Evolutionary conservation across 176 grass and related monocot genomes (phyloP).

Genomic region (Paspalum notatum): DNA sequence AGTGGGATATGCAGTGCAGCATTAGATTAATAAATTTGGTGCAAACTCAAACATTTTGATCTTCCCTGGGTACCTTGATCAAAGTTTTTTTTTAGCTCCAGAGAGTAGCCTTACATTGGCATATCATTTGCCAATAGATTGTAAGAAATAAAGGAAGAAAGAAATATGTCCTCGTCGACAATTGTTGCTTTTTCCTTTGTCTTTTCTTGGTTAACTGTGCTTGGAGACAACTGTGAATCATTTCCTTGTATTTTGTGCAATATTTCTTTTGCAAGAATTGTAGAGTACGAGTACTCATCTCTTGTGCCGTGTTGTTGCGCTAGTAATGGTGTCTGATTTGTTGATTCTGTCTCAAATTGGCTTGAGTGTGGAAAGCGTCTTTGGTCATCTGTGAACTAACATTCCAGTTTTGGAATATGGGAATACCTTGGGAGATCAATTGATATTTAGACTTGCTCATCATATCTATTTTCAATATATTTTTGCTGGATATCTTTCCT

Average conservation of each 20-base stretch:
- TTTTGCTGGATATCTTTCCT: neutral
- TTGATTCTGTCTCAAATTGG: neutral
- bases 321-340: neutral
- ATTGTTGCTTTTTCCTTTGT: conserved; percentile 11
- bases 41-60: conserved; percentile 44
- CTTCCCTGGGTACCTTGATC: conserved; percentile 45
- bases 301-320: neutral
- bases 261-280: neutral
- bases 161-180: conserved; percentile 43
- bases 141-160: conserved; percentile 55
- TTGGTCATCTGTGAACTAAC: conserved; percentile 26
- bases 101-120: conserved; percentile 46
- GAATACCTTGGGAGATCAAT: neutral
- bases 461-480: neutral
- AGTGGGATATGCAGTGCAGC: conserved; percentile 47
- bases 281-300: conserved; percentile 10
- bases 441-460: conserved; percentile 1
- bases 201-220: conserved; percentile 21
- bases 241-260: conserved; percentile 34
- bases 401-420: conserved; percentile 8
- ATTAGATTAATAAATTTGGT: conserved; percentile 61
- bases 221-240: neutral
- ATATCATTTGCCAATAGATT: conserved; percentile 50
- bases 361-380: neutral
- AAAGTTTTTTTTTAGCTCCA: conserved; percentile 49